phyloP scores from a whole-genome alignment of 805 yeast species.

The Teunomyces funiuensis region DNA sequence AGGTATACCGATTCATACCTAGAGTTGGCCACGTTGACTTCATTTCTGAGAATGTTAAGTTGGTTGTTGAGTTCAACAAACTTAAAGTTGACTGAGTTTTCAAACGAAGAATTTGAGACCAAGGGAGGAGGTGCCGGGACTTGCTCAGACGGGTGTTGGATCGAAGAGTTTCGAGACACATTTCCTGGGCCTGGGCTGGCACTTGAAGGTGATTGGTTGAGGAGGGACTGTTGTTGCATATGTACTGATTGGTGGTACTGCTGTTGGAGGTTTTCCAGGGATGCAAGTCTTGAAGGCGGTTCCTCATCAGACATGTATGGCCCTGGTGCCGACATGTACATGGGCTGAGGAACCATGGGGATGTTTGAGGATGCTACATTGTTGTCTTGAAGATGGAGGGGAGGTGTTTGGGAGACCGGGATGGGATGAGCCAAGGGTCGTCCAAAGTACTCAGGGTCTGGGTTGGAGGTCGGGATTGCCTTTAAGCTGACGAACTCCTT shows the following conservation, averaged over 20 bases:
- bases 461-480: conserved; percentile 25
- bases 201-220: neutral
- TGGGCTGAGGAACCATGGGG: neutral
- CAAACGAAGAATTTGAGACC: conserved; percentile 14
- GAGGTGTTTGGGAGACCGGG: conserved; percentile 1
- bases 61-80: conserved; percentile 40
- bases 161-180: neutral
- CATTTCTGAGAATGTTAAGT: conserved; percentile 39
- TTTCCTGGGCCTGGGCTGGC: neutral
- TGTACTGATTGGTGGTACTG: conserved; percentile 5
- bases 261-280: conserved; percentile 1
- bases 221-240: conserved; percentile 3
- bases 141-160: conserved; percentile 2
- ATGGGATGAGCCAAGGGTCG: conserved; percentile 1
- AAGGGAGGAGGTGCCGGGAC: conserved; percentile 10
- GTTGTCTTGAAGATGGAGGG: conserved; percentile 1
- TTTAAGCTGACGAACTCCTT: conserved; percentile 40
- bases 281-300: neutral
- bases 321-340: neutral
- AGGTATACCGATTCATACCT: conserved; percentile 49
- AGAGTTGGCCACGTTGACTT: conserved; percentile 41
- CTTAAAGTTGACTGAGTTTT: conserved; percentile 21
- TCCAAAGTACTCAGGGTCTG: conserved; percentile 6
- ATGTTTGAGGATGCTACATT: too few species aligned
- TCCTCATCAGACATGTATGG: neutral